Evolutionary conservation across 179 eudicot genomes (phyloP).

Genomic region (Dionaea muscipula): DNA sequence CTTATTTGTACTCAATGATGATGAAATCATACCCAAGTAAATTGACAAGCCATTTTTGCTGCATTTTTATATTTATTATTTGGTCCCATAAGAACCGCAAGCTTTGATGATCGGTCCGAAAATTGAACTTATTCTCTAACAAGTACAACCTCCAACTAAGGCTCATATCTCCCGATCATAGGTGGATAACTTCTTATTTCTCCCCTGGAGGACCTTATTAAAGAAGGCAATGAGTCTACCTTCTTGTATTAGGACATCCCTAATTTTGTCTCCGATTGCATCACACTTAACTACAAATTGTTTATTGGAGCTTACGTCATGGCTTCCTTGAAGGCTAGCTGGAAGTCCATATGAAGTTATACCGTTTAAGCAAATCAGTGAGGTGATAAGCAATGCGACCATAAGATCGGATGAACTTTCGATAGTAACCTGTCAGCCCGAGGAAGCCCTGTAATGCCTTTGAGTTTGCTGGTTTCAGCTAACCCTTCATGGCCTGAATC

Average conservation of each 20-base stretch:
- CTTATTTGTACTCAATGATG: neutral
- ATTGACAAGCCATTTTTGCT: too few relatives aligned
- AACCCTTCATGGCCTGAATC: neutral
- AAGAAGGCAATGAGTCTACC: neutral
- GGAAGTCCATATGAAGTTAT: neutral
- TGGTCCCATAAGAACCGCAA: neutral
- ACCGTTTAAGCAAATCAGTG: neutral
- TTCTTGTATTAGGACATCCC: constrained; percentile 5
- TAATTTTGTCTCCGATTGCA: neutral
- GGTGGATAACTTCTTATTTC: neutral
- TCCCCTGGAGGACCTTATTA: too few relatives aligned
- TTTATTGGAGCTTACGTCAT: neutral
- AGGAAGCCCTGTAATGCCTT: too few relatives aligned
- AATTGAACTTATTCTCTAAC: neutral
- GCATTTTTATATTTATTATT: constrained; percentile 7
- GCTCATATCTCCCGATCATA: constrained; percentile 5
- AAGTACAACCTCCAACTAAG: neutral
- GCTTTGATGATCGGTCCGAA: neutral
- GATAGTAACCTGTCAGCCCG: too few relatives aligned
- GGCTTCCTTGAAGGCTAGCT: neutral
- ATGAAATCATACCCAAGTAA: constrained; percentile 4
- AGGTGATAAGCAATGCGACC: neutral
- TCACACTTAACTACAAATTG: neutral
- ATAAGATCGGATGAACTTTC: too few relatives aligned
- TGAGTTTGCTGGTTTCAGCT: neutral